Conservation (phyloP, 257 asterid species). For the Paraleonurus japonicus region DNA sequence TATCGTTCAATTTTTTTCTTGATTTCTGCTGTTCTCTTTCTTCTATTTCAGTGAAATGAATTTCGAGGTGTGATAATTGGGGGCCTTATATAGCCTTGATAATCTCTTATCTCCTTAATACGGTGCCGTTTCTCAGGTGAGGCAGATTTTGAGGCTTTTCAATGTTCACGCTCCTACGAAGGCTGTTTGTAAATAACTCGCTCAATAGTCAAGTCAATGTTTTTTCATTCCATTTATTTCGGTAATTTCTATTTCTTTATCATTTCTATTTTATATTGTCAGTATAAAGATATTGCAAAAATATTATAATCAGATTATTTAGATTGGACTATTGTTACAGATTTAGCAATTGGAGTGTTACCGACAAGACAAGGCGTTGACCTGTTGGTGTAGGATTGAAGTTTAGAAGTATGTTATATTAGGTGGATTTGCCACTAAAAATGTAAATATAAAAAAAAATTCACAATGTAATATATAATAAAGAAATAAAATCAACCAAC, state of each 20-base stretch:
- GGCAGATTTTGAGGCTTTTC: background rate
- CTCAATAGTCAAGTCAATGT: slow-evolving; percentile 3
- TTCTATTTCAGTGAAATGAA: slow-evolving; percentile 11
- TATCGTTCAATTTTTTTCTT: background rate
- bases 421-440: too few relatives aligned
- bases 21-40: background rate
- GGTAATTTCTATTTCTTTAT: background rate
- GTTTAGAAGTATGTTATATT: too few relatives aligned
- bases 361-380: too few relatives aligned
- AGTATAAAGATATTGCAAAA: background rate
- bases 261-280: background rate
- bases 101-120: background rate
- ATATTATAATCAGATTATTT: background rate
- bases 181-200: slow-evolving; percentile 4
- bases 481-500: background rate
- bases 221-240: background rate
- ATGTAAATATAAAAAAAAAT: too few relatives aligned
- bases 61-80: slow-evolving; percentile 1
- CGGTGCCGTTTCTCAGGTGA: slow-evolving; percentile 30
- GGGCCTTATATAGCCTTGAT: slow-evolving; percentile 23
- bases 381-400: too few relatives aligned
- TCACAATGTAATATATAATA: too few relatives aligned
- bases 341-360: background rate
- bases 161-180: slow-evolving; percentile 11
- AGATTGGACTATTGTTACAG: background rate